These are phyloP conservation scores for Lasiodiplodia theobromae DNA, from an alignment of 2,329 filamentous ascomycete species.

Conservation along the genomic window DNA sequence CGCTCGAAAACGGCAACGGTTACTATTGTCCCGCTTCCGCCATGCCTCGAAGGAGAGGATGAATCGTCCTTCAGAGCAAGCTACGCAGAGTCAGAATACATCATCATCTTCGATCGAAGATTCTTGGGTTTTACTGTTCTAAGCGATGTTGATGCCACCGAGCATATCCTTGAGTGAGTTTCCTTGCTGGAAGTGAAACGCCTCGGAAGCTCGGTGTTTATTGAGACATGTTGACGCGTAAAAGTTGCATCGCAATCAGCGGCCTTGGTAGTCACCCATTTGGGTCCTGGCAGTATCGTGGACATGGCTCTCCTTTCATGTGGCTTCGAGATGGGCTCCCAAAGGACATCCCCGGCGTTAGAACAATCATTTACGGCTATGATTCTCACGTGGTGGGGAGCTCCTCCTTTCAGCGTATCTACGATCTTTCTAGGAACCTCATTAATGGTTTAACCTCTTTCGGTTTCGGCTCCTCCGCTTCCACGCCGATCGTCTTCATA, in stretches of 20 bases:
- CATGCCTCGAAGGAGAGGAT: not conserved
- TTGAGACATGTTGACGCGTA: not conserved
- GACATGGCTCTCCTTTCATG: not conserved
- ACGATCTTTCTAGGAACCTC: not conserved
- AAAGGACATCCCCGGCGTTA: not conserved
- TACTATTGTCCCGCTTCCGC: not conserved
- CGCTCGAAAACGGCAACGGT: conserved; percentile 1
- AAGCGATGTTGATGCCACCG: not conserved
- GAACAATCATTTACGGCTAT: not conserved
- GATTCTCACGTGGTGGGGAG: not conserved
- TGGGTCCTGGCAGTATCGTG: conserved; percentile 5
- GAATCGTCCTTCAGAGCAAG: not conserved
- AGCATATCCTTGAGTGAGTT: not conserved
- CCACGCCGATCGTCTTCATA: not conserved
- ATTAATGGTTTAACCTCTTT: not conserved
- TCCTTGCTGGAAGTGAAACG: no score
- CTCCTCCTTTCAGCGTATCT: not conserved
- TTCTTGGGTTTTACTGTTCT: not conserved
- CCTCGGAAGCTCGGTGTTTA: accelerated
- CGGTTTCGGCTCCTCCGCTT: not conserved
- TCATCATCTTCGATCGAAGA: not conserved
- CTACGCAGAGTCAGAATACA: not conserved
- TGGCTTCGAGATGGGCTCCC: conserved; percentile 8
- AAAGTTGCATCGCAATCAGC: conserved; percentile 3
- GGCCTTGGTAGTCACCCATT: conserved; percentile 2